Percentiles rank a stretch among this genome's conserved stretches.
Conservation (phyloP, 208 protist genomes). For the Trypanosoma rangeli region DNA sequence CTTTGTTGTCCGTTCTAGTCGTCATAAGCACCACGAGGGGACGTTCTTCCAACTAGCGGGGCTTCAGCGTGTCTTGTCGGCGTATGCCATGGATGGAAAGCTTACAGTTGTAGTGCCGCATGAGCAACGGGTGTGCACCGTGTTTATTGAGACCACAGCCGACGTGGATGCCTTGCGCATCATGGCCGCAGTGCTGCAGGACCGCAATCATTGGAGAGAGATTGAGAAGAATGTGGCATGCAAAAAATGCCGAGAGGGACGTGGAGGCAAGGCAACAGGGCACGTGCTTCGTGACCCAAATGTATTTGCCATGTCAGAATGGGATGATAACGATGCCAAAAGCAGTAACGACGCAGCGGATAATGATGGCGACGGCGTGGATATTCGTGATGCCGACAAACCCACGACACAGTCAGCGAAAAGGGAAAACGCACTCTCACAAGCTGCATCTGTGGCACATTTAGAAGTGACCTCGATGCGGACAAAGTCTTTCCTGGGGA, state of each 20-base stretch:
- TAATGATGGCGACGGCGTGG: not conserved
- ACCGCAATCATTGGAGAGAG: slow-evolving; percentile 42
- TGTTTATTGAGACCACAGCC: slow-evolving; percentile 64
- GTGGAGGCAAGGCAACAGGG: not conserved
- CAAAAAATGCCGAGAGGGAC: slow-evolving; percentile 12
- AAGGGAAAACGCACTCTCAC: not conserved
- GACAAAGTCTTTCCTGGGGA: not conserved
- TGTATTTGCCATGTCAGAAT: not conserved
- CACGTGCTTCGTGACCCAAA: slow-evolving; percentile 5
- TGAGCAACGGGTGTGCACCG: slow-evolving; percentile 44
- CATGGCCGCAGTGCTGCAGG: slow-evolving; percentile 68
- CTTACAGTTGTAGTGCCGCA: slow-evolving; percentile 73
- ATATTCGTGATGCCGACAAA: too few species aligned
- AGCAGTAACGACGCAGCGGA: not conserved
- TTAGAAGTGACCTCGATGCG: not conserved
- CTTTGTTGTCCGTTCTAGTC: slow-evolving; percentile 70
- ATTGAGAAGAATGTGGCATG: slow-evolving; percentile 75
- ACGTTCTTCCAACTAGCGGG: slow-evolving; percentile 70
- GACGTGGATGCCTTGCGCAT: slow-evolving; percentile 62
- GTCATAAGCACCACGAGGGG: slow-evolving; percentile 57
- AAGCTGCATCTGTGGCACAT: not conserved
- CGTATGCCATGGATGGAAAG: slow-evolving; percentile 54
- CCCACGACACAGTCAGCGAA: not conserved
- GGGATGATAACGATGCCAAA: slow-evolving; percentile 1
- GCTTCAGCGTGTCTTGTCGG: slow-evolving; percentile 53